Conservation (phyloP, 495 filamentous ascomycete species). For the Penicillium silybi region DNA sequence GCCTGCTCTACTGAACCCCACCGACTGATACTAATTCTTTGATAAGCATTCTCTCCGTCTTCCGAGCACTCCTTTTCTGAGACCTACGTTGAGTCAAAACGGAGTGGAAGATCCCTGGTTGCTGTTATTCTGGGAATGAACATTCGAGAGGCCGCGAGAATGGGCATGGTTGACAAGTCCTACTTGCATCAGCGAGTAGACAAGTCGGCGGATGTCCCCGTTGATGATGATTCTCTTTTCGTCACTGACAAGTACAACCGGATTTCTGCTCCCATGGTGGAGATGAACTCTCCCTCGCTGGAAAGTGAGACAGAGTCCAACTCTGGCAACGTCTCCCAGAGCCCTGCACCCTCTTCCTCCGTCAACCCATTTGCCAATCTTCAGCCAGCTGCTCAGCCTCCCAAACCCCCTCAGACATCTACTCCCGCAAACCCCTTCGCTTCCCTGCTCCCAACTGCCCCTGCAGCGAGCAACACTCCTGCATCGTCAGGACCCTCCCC, state of each 20-base stretch:
- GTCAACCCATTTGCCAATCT: neutral
- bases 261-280: slow-evolving; percentile 10
- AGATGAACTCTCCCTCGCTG: neutral
- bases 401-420: neutral
- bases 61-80: slow-evolving; percentile 50
- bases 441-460: slow-evolving; percentile 14
- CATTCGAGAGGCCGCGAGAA: slow-evolving; percentile 42
- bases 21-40: neutral
- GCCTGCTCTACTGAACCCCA: neutral
- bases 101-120: slow-evolving; percentile 42
- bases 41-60: slow-evolving; percentile 37
- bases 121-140: slow-evolving; percentile 51
- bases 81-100: slow-evolving; percentile 48
- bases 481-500: neutral
- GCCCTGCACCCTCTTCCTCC: slow-evolving; percentile 7
- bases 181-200: slow-evolving; percentile 19
- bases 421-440: slow-evolving; percentile 8
- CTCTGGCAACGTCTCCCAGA: slow-evolving; percentile 5
- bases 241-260: slow-evolving; percentile 40
- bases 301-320: neutral
- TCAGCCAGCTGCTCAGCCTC: neutral
- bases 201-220: slow-evolving; percentile 1
- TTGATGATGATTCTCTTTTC: slow-evolving; percentile 40
- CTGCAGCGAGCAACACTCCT: neutral
- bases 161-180: slow-evolving; percentile 44